Evolutionary conservation across 352 stramenopile genomes (phyloP), one percentile per base, ranked within the genome.

Genomic region (Phytophthora sansomeana): DNA sequence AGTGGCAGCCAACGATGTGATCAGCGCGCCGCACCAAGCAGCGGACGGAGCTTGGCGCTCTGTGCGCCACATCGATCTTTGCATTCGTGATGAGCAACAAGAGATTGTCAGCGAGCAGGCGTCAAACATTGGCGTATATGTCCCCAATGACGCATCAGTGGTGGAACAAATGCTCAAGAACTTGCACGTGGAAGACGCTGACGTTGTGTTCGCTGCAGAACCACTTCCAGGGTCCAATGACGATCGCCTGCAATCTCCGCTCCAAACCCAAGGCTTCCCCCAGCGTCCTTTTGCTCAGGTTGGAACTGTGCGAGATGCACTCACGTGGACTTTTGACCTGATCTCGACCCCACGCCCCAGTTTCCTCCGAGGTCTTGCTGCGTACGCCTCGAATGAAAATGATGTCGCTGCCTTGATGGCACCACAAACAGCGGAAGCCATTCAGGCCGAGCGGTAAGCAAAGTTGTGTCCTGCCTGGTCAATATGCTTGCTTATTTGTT

Each of bases 241-340:
- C 30, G 32, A 3, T 21, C 39, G 43, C 19, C 51, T 53, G 14
- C 64, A 72, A 33, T 52, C 60, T 43, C 41, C 54, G 11, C 44
- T 70, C 5, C 64, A 74, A 35, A 35, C 50, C 13, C 53, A 69
- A 39, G 51, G 46, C 9, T 63, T 63, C 54, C 53, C 59, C 9
- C 28, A 68, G 21, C 73, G 75, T 6, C 86, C 86, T 21, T 94
- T 92, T 62, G 72, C 76, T 21, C 56, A 67, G 1, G 81, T 89
- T 39, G 81, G 81, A 26, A 85, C 72, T 2, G 76, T 92, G 16
- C 77, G 65, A n/a, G 79, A 92, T n/a, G 83, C 80, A 1, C 71
- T 96, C 17, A 89, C 65, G 26, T 96, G 88, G 88, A 81, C 68
- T n/a, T 83, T 96, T 10, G 88, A 96, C 47, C 57, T 96, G 19